These are phyloP conservation scores for Umbelopsis vinacea DNA, from an alignment of 192 early-diverging fungal species.

Conservation along the genomic window DNA sequence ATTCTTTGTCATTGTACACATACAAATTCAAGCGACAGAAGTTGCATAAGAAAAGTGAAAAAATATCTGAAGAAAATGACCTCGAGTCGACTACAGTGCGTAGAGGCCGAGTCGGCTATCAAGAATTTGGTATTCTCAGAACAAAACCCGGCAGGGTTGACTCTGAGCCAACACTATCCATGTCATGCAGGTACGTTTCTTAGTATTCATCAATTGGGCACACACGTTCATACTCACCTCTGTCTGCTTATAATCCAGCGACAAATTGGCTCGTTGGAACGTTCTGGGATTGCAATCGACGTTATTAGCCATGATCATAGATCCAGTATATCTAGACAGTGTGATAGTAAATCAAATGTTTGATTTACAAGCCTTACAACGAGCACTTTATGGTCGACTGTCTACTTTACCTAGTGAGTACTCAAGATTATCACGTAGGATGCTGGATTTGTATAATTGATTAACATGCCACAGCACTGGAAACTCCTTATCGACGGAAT, in stretches of 20 bases:
- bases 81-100: conserved; percentile 29
- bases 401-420: conserved; percentile 29
- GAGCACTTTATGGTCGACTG: conserved; percentile 69
- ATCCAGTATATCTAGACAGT: conserved; percentile 70
- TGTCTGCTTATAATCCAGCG: conserved; percentile 54
- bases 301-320: conserved; percentile 62
- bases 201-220: background rate
- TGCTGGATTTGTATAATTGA: too few species aligned
- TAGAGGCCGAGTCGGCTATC: conserved; percentile 68
- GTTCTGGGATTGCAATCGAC: conserved; percentile 78
- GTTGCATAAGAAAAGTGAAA: background rate
- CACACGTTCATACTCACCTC: background rate
- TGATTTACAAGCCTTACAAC: conserved; percentile 58
- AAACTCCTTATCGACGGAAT: background rate
- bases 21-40: conserved; percentile 33
- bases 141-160: conserved; percentile 82
- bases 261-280: conserved; percentile 92
- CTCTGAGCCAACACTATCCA: conserved; percentile 70
- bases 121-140: conserved; percentile 62
- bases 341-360: conserved; percentile 75
- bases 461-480: background rate
- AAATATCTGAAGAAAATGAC: background rate
- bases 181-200: conserved; percentile 68
- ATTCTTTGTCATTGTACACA: conserved; percentile 8
- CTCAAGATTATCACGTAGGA: background rate